Evolutionary conservation across 352 stramenopile species (phyloP), one percentile per base, ranked within the genome.

Genomic region (Peronospora tabacina): DNA sequence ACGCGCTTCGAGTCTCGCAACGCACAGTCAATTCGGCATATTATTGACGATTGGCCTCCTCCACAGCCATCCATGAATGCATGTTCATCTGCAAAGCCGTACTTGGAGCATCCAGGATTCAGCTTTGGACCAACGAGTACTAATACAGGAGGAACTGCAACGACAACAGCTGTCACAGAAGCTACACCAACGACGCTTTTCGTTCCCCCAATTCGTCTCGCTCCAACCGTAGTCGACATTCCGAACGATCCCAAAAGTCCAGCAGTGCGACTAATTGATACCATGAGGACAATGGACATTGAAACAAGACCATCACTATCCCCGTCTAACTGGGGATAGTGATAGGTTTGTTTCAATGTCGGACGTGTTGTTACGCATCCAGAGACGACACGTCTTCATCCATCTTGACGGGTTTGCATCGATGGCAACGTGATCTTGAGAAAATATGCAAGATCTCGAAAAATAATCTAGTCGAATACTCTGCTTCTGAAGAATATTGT

Each of bases 1-100:
- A 54, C 52, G 1, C 66, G 68, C 0, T 82, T 82, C 33, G 66
- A 82, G 50, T 62, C 66, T n/a, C 57, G 66, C 19, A 80, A 78
- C 15, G 68, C 70, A 38, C 65, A 78, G 32, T 68, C 71, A 1
- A 74, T 82, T 13, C 66, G 64, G 2, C 66, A 80, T 26, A 64
- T 82, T 40, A 70, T 82, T 29, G 58, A 45, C 0, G 66, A 80
- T 16, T 82, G 68, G 71, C 71, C 71, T 53, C 49, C 22, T 17
- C 49, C 40, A 19, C 40, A 19, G 7, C 45, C 52, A 37, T 19
- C 28, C 0, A 16, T 51, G 11, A 2, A 24, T 33, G 5, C 13
- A 24, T 20, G 5, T 19, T 46, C 30, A 36, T 36, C 30, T 36
- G 30, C 53, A 17, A 9, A 50, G 35, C 52, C 45, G 2, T 58